Percentiles rank a stretch among this genome's conserved stretches.
phyloP scores from a whole-genome alignment of 345 rosid species.

The Gossypium thurberi region DNA sequence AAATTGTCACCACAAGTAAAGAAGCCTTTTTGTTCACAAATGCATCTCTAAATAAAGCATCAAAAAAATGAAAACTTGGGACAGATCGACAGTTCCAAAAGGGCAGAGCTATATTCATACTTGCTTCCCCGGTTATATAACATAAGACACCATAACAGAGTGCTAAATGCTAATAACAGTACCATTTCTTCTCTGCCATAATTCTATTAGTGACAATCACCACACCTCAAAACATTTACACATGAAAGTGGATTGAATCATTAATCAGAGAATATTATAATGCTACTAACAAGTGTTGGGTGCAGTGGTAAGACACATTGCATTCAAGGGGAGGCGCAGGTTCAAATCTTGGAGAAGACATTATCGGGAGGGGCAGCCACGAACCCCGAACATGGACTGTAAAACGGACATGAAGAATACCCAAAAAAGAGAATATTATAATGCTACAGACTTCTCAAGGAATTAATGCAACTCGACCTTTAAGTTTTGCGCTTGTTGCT shows the following conservation, averaged over 20 bases:
- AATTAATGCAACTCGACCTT: not conserved
- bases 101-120: not conserved
- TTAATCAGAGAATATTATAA: not conserved
- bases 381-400: too few species aligned
- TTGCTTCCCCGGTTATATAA: not conserved
- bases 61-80: not conserved
- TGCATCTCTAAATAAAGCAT: not conserved
- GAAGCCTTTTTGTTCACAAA: not conserved
- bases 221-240: not conserved
- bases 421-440: too few species aligned
- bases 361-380: too few species aligned
- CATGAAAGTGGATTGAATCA: not conserved
- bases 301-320: too few species aligned
- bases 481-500: not conserved
- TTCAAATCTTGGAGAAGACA: too few species aligned
- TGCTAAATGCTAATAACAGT: not conserved
- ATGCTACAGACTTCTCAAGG: not conserved
- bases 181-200: not conserved
- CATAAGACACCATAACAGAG: not conserved
- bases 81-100: not conserved
- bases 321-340: too few species aligned
- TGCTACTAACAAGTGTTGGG: too few species aligned
- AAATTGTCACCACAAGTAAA: not conserved
- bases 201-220: not conserved
- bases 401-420: too few species aligned